A percentile compares a stretch with the other conserved stretches of the same genome.
Evolutionary conservation across 371 early-diverging fungal genomes (phyloP).

Genomic region (Mortierella sp.): DNA sequence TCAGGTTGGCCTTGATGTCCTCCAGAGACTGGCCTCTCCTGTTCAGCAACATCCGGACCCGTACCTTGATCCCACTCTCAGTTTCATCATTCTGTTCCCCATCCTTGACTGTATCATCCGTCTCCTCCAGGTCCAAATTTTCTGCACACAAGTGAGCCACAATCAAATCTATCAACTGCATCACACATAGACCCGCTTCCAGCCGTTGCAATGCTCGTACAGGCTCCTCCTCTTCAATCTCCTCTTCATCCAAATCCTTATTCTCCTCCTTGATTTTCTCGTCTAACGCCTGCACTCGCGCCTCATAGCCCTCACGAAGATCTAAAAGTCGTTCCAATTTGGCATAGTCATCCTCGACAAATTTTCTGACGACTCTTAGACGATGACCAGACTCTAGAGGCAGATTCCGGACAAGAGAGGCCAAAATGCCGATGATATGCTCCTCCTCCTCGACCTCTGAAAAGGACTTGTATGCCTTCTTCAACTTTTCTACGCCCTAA

Average conservation of each 20-base stretch:
- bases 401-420: slow-evolving; percentile 76
- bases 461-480: slow-evolving; percentile 72
- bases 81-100: background rate
- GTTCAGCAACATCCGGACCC: slow-evolving; percentile 34
- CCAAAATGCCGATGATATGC: slow-evolving; percentile 84
- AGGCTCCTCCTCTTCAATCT: slow-evolving; percentile 69
- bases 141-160: slow-evolving; percentile 73
- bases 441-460: slow-evolving; percentile 86
- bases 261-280: slow-evolving; percentile 60
- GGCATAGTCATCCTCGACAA: slow-evolving; percentile 81
- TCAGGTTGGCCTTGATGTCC: slow-evolving; percentile 40
- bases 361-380: slow-evolving; percentile 84
- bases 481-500: slow-evolving; percentile 78
- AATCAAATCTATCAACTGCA: slow-evolving; percentile 80
- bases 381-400: slow-evolving; percentile 70
- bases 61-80: slow-evolving; percentile 32
- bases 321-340: slow-evolving; percentile 84
- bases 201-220: slow-evolving; percentile 69
- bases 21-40: slow-evolving; percentile 49
- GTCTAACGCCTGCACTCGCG: slow-evolving; percentile 66
- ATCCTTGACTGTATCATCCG: background rate
- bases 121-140: slow-evolving; percentile 43
- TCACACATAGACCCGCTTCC: slow-evolving; percentile 85
- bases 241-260: slow-evolving; percentile 65
- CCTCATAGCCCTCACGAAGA: slow-evolving; percentile 74